Conservation (phyloP, 2,329 filamentous ascomycete genomes). For the Dothideomycetes sp. region DNA sequence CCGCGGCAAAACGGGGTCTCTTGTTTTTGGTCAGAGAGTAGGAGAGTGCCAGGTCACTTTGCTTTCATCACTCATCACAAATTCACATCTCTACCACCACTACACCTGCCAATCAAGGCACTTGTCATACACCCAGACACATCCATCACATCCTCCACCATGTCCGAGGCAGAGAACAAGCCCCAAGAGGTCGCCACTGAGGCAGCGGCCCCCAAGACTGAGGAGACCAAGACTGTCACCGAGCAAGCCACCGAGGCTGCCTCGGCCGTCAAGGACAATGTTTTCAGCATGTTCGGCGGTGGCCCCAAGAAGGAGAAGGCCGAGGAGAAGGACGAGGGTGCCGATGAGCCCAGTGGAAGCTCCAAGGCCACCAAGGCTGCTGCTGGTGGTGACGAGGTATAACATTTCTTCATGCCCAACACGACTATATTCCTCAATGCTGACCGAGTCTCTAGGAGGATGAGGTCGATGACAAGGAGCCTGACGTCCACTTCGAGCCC, state of each 20-base stretch:
- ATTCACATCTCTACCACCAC: too few species aligned
- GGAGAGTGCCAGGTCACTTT: too few species aligned
- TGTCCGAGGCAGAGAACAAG: constrained; percentile 14
- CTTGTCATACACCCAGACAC: background rate
- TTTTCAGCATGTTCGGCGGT: constrained; percentile 98
- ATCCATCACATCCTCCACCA: background rate
- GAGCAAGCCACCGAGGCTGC: constrained; percentile 26
- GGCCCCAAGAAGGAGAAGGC: constrained; percentile 97
- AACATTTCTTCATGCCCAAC: too few species aligned
- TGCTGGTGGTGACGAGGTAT: too few species aligned
- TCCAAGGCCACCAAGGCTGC: constrained; percentile 58
- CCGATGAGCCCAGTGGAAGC: constrained; percentile 79
- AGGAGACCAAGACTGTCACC: constrained; percentile 12
- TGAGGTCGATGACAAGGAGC: constrained; percentile 42
- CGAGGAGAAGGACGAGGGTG: constrained; percentile 61
- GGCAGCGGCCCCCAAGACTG: constrained; percentile 7
- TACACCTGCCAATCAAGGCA: too few species aligned
- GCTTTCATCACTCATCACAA: too few species aligned
- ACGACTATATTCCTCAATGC: too few species aligned
- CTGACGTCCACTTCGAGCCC: constrained; percentile 93
- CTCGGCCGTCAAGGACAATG: constrained; percentile 43
- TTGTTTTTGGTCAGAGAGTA: too few species aligned
- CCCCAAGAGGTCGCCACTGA: constrained; percentile 7
- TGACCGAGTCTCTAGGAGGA: constrained; percentile 20
- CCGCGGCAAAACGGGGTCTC: too few species aligned